phyloP scores from a whole-genome alignment of 768 basidiomycete genomes.

The Boletus reticuloceps region DNA sequence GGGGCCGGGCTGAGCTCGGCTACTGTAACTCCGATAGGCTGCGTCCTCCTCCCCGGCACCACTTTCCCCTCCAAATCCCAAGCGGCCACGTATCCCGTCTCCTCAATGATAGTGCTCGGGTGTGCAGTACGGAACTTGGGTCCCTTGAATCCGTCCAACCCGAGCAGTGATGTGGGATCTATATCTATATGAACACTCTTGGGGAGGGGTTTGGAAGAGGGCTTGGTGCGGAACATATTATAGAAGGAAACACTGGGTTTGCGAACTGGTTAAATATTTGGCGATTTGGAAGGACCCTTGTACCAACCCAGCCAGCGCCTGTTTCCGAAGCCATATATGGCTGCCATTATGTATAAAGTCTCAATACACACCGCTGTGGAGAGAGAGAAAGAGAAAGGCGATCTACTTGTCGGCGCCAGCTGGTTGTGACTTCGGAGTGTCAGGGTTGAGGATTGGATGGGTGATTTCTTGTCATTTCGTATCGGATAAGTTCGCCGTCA shows the following conservation, averaged over 20 bases:
- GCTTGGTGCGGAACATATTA: background rate
- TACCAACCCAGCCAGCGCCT: slow-evolving; percentile 33
- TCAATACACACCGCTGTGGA: no score
- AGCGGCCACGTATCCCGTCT: background rate
- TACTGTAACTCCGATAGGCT: background rate
- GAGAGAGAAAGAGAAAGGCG: no score
- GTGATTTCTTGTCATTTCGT: no score
- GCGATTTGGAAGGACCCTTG: slow-evolving; percentile 31
- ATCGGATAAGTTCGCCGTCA: no score
- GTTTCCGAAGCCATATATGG: slow-evolving; percentile 3
- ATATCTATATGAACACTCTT: no score
- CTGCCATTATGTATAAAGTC: slow-evolving; percentile 21
- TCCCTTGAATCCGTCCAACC: no score
- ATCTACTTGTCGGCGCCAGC: no score
- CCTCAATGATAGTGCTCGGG: background rate
- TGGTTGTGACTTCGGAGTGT: no score
- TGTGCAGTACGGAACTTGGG: no score
- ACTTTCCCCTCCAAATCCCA: background rate
- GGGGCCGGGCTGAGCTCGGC: background rate
- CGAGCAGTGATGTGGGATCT: no score
- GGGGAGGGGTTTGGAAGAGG: background rate
- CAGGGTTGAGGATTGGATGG: no score
- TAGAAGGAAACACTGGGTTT: slow-evolving; percentile 10
- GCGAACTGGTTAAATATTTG: slow-evolving; percentile 20
- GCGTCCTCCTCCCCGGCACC: background rate